Evolutionary conservation across 805 yeast species (phyloP).

Genomic region (Metschnikowia matae): DNA sequence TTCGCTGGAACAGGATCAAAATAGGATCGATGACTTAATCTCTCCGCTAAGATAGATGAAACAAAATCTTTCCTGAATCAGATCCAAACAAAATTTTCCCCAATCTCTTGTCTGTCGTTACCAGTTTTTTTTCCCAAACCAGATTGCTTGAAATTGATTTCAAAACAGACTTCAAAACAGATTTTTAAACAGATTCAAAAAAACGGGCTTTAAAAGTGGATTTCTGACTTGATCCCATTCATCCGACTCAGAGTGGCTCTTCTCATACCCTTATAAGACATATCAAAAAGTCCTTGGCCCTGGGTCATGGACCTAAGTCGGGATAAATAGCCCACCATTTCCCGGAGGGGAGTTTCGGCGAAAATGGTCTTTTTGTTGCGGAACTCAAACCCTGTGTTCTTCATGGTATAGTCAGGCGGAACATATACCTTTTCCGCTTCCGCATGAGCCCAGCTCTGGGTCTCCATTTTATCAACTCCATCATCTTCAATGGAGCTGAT

Average conservation of each 20-base stretch:
- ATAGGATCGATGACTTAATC: no score
- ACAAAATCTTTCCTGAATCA: no score
- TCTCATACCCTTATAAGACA: slow-evolving; percentile 75
- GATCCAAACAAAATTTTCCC: no score
- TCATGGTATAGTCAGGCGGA: slow-evolving; percentile 72
- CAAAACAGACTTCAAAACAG: no score
- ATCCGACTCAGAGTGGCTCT: slow-evolving; percentile 39
- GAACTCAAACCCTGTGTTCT: slow-evolving; percentile 17
- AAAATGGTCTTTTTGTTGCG: slow-evolving; percentile 51
- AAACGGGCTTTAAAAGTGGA: slow-evolving; percentile 4
- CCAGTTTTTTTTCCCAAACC: no score
- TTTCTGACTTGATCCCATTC: slow-evolving; percentile 12
- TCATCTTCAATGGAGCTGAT: slow-evolving; percentile 73
- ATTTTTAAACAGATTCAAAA: no score
- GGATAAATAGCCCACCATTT: slow-evolving; percentile 85
- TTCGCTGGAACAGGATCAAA: no score
- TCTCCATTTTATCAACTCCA: slow-evolving; percentile 30
- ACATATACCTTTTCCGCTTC: slow-evolving; percentile 62
- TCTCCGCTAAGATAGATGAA: no score
- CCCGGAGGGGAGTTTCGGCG: slow-evolving; percentile 83
- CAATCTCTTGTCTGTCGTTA: no score
- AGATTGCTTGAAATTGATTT: no score
- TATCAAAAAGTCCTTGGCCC: slow-evolving; percentile 80
- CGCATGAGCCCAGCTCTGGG: slow-evolving; percentile 44
- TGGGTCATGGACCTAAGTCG: slow-evolving; percentile 78